phyloP scores from a whole-genome alignment of 2,329 filamentous ascomycete genomes.

The Capronia americana region DNA sequence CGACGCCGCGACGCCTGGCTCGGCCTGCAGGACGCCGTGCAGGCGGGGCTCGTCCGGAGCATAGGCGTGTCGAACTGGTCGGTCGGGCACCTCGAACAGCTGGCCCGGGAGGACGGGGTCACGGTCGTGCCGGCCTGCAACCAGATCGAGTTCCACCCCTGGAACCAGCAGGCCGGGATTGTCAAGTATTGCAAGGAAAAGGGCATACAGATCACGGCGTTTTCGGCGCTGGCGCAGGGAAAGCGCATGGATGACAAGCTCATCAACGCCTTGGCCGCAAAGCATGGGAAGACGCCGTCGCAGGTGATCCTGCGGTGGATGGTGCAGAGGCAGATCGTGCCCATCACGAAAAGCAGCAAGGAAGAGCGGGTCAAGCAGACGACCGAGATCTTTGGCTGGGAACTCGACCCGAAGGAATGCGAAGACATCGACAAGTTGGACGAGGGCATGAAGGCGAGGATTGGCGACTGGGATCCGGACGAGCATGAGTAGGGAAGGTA shows the following conservation, averaged over 20 bases:
- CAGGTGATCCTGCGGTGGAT: slow-evolving; percentile 44
- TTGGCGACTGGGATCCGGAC: slow-evolving; percentile 34
- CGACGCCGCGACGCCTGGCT: slow-evolving; percentile 68
- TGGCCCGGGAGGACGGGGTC: slow-evolving; percentile 29
- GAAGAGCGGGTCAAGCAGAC: slow-evolving; percentile 32
- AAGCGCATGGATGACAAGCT: slow-evolving; percentile 36
- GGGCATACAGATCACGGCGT: slow-evolving; percentile 17
- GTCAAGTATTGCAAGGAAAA: slow-evolving; percentile 17
- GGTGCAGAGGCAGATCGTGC: slow-evolving; percentile 33
- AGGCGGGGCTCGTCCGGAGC: slow-evolving; percentile 28
- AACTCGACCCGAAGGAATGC: slow-evolving; percentile 55
- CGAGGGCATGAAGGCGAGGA: slow-evolving; percentile 59
- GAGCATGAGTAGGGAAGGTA: background rate
- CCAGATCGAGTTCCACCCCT: slow-evolving; percentile 41
- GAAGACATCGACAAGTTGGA: slow-evolving; percentile 67
- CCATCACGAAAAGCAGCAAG: slow-evolving; percentile 34
- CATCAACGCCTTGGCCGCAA: slow-evolving; percentile 37
- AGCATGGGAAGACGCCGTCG: slow-evolving; percentile 38
- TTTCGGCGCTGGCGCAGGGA: slow-evolving; percentile 39
- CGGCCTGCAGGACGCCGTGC: slow-evolving; percentile 60
- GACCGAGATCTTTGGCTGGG: slow-evolving; percentile 31
- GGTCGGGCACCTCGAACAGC: slow-evolving; percentile 31
- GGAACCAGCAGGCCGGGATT: slow-evolving; percentile 39
- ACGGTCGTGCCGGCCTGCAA: slow-evolving; percentile 40
- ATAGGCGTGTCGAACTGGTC: slow-evolving; percentile 36